These are phyloP conservation scores for Dendrobium officinale DNA, from an alignment of 106 monocot genomes.

Conservation along the genomic window DNA sequence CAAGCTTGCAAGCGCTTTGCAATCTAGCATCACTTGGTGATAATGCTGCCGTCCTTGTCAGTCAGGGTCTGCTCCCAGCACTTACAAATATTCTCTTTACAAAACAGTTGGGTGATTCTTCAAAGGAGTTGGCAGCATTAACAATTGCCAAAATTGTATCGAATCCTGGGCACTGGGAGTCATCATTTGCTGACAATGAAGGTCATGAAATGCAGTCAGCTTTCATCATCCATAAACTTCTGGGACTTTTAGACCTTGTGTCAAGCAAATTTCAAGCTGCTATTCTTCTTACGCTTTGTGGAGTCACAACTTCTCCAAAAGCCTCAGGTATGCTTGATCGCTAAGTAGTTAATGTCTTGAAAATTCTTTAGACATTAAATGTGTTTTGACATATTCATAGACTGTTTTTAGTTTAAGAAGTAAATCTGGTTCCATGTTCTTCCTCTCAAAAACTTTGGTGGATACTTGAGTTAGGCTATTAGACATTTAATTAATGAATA, in stretches of 20 bases:
- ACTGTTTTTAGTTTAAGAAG: too few species aligned
- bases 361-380: too few species aligned
- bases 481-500: too few species aligned
- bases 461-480: too few species aligned
- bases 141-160: conserved; percentile 39
- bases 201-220: conserved; percentile 41
- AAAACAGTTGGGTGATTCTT: conserved; percentile 11
- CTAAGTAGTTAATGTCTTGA: not conserved
- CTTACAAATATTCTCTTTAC: conserved; percentile 32
- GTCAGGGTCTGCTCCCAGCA: conserved; percentile 28
- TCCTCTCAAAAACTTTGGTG: too few species aligned
- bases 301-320: conserved; percentile 37
- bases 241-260: conserved; percentile 20
- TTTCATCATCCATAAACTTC: conserved; percentile 23
- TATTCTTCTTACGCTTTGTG: conserved; percentile 34
- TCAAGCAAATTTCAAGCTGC: conserved; percentile 24
- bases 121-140: conserved; percentile 32
- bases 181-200: conserved; percentile 34
- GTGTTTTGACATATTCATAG: too few species aligned
- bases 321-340: conserved; percentile 27
- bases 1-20: conserved; percentile 28
- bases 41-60: conserved; percentile 35
- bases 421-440: too few species aligned
- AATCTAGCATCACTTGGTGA: conserved; percentile 44
- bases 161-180: conserved; percentile 46